Percentiles rank a stretch among this genome's conserved stretches.
Conservation (phyloP, 768 basidiomycete species). For the Coprinopsis strossmayeri region DNA sequence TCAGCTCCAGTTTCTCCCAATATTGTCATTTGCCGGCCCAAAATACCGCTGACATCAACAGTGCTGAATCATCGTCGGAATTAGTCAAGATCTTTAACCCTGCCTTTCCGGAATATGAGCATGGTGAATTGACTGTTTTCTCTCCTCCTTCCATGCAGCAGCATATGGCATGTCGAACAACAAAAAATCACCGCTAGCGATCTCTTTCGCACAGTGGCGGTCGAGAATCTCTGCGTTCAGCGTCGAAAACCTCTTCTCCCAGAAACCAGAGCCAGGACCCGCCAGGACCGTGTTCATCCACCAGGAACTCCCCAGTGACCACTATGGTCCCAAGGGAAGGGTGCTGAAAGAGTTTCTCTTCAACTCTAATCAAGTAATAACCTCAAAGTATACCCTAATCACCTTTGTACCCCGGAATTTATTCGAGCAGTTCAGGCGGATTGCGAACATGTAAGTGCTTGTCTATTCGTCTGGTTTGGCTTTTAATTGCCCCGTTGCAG, state of each 20-base stretch:
- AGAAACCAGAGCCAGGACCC: slow-evolving; percentile 45
- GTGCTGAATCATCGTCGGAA: too few relatives aligned
- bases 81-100: too few relatives aligned
- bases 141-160: too few relatives aligned
- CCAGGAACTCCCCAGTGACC: slow-evolving; percentile 53
- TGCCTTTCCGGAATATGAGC: too few relatives aligned
- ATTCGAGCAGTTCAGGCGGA: slow-evolving; percentile 82
- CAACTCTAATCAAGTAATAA: slow-evolving; percentile 74
- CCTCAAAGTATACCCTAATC: slow-evolving; percentile 75
- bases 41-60: too few relatives aligned
- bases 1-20: too few relatives aligned
- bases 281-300: slow-evolving; percentile 63
- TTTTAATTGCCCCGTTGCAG: slow-evolving; percentile 26
- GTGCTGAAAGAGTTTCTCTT: slow-evolving; percentile 54
- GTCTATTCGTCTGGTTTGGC: not conserved
- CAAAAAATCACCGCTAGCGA: too few relatives aligned
- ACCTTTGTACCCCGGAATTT: slow-evolving; percentile 90
- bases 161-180: too few relatives aligned
- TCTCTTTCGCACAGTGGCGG: too few relatives aligned
- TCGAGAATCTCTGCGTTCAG: slow-evolving; percentile 57
- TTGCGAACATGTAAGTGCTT: slow-evolving; percentile 80
- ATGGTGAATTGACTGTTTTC: too few relatives aligned
- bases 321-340: slow-evolving; percentile 52
- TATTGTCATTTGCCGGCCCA: too few relatives aligned
- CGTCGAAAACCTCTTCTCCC: slow-evolving; percentile 61